Conservation (phyloP, 176 grass and related monocot species). For the Paspalum notatum region DNA sequence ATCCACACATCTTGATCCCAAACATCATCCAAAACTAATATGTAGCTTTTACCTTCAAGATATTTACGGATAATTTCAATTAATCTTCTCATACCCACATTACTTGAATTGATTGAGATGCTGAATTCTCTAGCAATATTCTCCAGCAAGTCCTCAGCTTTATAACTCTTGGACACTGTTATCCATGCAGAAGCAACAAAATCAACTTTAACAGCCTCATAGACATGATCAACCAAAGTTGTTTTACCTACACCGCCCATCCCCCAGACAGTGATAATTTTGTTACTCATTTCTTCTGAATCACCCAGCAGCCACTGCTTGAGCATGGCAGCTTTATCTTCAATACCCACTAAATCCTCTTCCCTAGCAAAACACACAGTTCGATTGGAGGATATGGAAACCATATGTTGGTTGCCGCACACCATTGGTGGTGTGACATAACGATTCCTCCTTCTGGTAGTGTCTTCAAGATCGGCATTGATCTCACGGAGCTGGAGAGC, state of each 20-base stretch:
- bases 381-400: neutral
- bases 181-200: neutral
- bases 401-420: neutral
- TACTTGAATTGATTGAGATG: neutral
- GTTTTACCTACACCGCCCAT: neutral
- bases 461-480: neutral
- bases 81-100: neutral
- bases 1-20: neutral
- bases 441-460: neutral
- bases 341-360: neutral
- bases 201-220: neutral
- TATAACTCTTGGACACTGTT: neutral
- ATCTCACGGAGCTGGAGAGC: neutral
- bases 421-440: neutral
- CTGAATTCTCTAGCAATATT: neutral
- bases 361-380: neutral
- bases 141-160: neutral
- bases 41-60: conserved; percentile 28
- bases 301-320: too few relatives aligned
- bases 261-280: too few relatives aligned
- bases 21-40: too few relatives aligned
- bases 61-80: neutral
- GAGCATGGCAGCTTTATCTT: too few relatives aligned
- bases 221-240: neutral
- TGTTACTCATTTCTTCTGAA: too few relatives aligned